Base-by-base conservation (phyloP, 768 basidiomycete genomes). In the Suillus plorans region DNA sequence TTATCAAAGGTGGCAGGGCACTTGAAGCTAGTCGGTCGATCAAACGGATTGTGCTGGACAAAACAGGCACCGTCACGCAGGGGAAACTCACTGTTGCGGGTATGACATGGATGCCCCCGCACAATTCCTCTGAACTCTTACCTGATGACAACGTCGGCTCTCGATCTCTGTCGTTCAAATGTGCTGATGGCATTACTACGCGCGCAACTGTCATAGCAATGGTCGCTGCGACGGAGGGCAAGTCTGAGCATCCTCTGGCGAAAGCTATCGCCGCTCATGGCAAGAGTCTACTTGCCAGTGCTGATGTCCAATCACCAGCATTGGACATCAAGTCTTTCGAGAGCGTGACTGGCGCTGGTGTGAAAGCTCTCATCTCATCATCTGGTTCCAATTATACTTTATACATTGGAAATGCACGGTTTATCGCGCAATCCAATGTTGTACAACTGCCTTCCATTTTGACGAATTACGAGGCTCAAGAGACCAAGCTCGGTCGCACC, bases 1-100 rank as follows among this genome's bases (percentile, higher is more conserved):
- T 99, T 55, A 99, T 99, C 86, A 99, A 99, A 75, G 96, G 97
- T 25, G 97, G 96, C 2, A 84, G 91, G 16, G 96, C 97, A 3
- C 81, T 99, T 34, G 97, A 99, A 74, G 95, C 94, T 4, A 95
- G 94, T 76, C 88, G 86, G 68, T 82, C 83, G 60, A 88, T 99
- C 71, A 88, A 88, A 73, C 83, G 88, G 16, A 87, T 99, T 67
- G 86, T 97, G 0, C 74, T 99, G 58, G 97, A 99, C 84, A 99
- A 99, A 83, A 99, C 97, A 0, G 97, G 97, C 13, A 99, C 97
- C 0, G 88, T 99, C 13, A 99, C 97, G 0, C 84, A 94, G 56
- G 97, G 97, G n/a, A 97, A 94, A 78, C 84, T 98, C 71, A 87
- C 81, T 39, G 92, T 99, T 60, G 84, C 85, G 3, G 89, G 86